phyloP scores from a whole-genome alignment of 345 rosid species.

The Eucalyptus regnans region DNA sequence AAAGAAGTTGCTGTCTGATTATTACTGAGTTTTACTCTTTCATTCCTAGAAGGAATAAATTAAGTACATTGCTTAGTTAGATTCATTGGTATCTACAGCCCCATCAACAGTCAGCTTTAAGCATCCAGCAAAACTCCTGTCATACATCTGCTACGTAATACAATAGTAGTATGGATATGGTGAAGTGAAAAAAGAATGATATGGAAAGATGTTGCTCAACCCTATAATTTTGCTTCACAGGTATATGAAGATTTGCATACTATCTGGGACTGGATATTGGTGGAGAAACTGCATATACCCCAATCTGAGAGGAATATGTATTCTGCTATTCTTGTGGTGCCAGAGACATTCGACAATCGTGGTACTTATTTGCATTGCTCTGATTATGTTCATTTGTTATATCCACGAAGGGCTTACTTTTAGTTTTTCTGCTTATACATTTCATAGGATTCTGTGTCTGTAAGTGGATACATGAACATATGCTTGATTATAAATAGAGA shows the following conservation, averaged over 20 bases:
- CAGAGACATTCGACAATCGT: conserved; percentile 75
- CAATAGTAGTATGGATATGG: not conserved
- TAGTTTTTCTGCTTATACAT: not conserved
- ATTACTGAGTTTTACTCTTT: not conserved
- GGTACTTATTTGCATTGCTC: conserved; percentile 25
- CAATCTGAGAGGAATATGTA: conserved; percentile 56
- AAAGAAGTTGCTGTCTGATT: not conserved
- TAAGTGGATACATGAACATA: not conserved
- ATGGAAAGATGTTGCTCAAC: not conserved
- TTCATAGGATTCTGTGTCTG: not conserved
- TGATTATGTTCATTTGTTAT: not conserved
- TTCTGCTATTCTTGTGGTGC: conserved; percentile 77
- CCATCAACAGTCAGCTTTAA: not conserved
- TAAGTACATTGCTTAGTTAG: not conserved
- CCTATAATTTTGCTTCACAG: conserved; percentile 16
- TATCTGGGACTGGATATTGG: conserved; percentile 86
- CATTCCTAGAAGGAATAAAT: not conserved
- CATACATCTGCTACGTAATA: not conserved
- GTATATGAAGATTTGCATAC: conserved; percentile 74
- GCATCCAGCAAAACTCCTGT: not conserved
- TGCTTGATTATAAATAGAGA: not conserved
- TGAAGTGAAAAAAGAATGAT: not conserved
- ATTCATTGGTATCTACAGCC: not conserved
- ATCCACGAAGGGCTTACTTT: not conserved
- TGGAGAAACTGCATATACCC: conserved; percentile 54